Evolutionary conservation across 345 rosid genomes (phyloP).

Genomic region (Populus euphratica): DNA sequence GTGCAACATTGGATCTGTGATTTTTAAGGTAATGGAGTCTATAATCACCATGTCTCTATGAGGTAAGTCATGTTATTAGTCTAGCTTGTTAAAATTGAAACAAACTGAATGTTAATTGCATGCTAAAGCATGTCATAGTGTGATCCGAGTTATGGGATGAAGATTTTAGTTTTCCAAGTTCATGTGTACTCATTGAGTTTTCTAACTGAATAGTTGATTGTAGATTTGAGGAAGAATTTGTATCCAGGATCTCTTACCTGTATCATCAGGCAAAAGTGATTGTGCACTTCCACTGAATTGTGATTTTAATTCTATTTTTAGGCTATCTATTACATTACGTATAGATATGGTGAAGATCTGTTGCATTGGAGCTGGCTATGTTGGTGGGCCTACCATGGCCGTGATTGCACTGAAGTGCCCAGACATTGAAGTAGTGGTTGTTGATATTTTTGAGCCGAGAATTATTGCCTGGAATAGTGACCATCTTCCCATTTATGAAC

Average conservation of each 20-base stretch:
- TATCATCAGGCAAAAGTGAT: neutral
- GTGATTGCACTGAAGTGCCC: conserved; percentile 35
- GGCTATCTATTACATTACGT: conserved; percentile 1
- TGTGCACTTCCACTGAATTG: neutral
- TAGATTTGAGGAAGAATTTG: neutral
- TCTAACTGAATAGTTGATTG: neutral
- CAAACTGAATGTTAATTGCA: neutral
- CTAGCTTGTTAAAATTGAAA: neutral
- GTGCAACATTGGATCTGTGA: neutral
- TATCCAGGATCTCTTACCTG: neutral
- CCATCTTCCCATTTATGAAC: conserved; percentile 27
- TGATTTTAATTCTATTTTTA: neutral
- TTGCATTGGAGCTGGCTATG: conserved; percentile 35
- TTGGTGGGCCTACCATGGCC: conserved; percentile 36
- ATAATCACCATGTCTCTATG: neutral
- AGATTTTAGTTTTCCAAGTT: neutral
- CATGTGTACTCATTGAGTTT: neutral
- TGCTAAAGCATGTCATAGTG: neutral
- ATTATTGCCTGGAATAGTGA: conserved; percentile 33
- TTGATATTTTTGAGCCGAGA: conserved; percentile 24
- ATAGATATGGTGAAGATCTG: conserved; percentile 32
- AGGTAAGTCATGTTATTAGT: neutral
- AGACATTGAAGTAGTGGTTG: conserved; percentile 25
- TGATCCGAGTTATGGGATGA: neutral
- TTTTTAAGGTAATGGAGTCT: neutral